Conservation (phyloP, 2,329 filamentous ascomycete species). For the Diaporthe sp. region DNA sequence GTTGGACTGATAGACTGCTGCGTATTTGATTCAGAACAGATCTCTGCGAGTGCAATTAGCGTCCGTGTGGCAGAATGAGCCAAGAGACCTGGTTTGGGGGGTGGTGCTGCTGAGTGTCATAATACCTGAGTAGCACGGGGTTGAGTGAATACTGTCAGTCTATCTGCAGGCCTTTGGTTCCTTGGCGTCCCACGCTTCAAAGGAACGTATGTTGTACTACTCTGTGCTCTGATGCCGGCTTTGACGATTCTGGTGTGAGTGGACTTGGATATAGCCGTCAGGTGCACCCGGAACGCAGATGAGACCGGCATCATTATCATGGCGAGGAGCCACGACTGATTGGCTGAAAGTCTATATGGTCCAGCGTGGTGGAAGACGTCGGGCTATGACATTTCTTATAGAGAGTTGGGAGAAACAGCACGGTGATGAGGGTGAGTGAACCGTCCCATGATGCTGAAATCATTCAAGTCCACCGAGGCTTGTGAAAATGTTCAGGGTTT, state of each 20-base stretch:
- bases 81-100: background rate
- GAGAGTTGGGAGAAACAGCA: background rate
- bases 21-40: slow-evolving; percentile 20
- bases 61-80: background rate
- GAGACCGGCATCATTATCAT: background rate
- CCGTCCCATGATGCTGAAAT: background rate
- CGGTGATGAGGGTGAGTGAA: background rate
- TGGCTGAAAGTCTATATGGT: background rate
- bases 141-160: slow-evolving; percentile 27
- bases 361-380: background rate
- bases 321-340: background rate
- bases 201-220: background rate
- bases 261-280: slow-evolving; percentile 2
- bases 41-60: slow-evolving; percentile 11
- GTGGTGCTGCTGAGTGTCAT: background rate
- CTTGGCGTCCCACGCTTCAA: background rate
- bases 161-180: background rate
- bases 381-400: background rate
- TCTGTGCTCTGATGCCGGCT: slow-evolving; percentile 3
- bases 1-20: background rate
- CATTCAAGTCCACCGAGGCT: background rate
- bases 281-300: background rate
- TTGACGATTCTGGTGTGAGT: background rate
- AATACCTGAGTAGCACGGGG: slow-evolving; percentile 17
- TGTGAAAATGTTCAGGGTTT: background rate